Percentiles rank a stretch among this genome's conserved stretches.
Evolutionary conservation across 2,329 filamentous ascomycete species (phyloP).

Genomic region (Ophiosphaerella narmari): DNA sequence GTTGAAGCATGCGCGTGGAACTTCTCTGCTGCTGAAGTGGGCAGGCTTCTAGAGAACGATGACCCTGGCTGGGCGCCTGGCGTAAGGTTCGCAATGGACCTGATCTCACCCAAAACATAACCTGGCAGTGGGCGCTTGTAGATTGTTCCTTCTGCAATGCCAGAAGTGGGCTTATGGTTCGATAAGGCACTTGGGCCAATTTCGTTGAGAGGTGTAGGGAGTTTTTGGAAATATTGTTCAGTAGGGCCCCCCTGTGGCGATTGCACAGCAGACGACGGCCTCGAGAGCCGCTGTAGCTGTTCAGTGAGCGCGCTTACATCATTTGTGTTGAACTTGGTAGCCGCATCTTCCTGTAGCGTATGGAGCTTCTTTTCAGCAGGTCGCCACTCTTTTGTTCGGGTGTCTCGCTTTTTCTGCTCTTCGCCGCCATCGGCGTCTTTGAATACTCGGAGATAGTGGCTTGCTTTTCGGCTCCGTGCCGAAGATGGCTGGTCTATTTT

Average conservation of each 20-base stretch:
- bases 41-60: conserved; percentile 59
- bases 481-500: conserved; percentile 60
- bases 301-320: conserved; percentile 19
- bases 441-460: conserved; percentile 68
- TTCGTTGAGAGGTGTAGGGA: conserved; percentile 16
- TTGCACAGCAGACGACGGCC: conserved; percentile 30
- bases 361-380: conserved; percentile 34
- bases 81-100: conserved; percentile 58
- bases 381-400: conserved; percentile 47
- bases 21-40: conserved; percentile 42
- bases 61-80: conserved; percentile 52
- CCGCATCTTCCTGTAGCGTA: conserved; percentile 31
- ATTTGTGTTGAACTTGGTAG: conserved; percentile 7
- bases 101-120: conserved; percentile 61
- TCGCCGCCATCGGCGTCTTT: conserved; percentile 64
- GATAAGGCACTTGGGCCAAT: conserved; percentile 5
- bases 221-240: conserved; percentile 36
- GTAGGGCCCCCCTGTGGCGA: conserved; percentile 25
- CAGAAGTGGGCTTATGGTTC: background rate
- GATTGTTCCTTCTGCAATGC: conserved; percentile 1
- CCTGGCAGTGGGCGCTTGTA: conserved; percentile 48
- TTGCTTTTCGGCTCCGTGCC: conserved; percentile 67
- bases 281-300: conserved; percentile 27
- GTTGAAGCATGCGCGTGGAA: conserved; percentile 29
- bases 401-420: conserved; percentile 57